A percentile compares a stretch with the other conserved stretches of the same genome.
These are phyloP conservation scores for Limtongia smithiae DNA, from an alignment of 805 yeast genomes.

Conservation along the genomic window DNA sequence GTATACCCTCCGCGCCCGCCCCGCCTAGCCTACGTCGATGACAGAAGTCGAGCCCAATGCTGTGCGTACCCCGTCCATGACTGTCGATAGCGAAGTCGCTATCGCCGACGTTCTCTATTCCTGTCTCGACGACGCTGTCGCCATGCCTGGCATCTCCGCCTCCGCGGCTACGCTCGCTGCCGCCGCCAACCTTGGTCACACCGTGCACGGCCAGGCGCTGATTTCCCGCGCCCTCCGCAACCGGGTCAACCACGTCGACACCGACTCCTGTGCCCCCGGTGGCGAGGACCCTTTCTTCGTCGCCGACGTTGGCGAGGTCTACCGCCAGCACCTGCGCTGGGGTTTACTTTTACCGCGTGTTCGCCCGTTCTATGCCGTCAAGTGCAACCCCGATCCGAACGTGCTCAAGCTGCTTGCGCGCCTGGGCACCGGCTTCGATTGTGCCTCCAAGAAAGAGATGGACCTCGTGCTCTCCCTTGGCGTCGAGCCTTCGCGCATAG, in stretches of 20 bases:
- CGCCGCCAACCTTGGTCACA: conserved; percentile 7
- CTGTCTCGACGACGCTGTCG: conserved; percentile 9
- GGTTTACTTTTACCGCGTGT: conserved; percentile 60
- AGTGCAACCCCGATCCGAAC: conserved; percentile 74
- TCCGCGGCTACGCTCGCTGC: conserved; percentile 3
- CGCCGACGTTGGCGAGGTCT: conserved; percentile 75
- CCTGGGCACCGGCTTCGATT: conserved; percentile 79
- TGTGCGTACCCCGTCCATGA: conserved; percentile 30
- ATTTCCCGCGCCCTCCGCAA: conserved; percentile 26
- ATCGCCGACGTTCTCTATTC: too few relatives aligned
- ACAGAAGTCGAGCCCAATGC: conserved; percentile 30
- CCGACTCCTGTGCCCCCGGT: conserved; percentile 62
- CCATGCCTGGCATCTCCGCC: neutral
- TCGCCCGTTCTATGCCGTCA: conserved; percentile 89
- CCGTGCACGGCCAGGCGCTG: conserved; percentile 22
- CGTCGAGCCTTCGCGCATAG: conserved; percentile 60
- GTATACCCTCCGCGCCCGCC: too few relatives aligned
- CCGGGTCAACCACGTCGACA: conserved; percentile 42
- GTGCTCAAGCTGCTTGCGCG: conserved; percentile 56
- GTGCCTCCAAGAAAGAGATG: conserved; percentile 88
- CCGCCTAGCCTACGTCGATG: conserved; percentile 29
- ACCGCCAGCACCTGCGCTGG: conserved; percentile 65
- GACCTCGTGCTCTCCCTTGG: conserved; percentile 60
- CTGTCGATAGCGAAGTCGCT: too few relatives aligned
- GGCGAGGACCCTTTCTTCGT: conserved; percentile 85